A percentile compares a stretch with the other conserved stretches of the same genome.
Evolutionary conservation across 768 basidiomycete species (phyloP).

Genomic region (Rhodotorula taiwanensis): DNA sequence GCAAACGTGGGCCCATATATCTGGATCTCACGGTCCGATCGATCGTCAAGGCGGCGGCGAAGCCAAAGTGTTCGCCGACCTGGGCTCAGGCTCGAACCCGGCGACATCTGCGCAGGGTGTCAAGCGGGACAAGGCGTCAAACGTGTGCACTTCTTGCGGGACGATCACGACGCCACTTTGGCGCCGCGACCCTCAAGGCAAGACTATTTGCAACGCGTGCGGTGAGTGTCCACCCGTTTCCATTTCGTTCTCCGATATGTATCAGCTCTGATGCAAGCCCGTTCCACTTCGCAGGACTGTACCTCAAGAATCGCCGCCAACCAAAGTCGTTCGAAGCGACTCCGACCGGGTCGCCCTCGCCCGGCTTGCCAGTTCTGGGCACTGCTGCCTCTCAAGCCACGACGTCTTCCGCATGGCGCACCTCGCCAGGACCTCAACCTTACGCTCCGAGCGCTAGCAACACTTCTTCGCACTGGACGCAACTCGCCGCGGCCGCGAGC

Average conservation of each 20-base stretch:
- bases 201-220: conserved; percentile 81
- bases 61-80: too few species aligned
- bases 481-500: not conserved
- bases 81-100: too few species aligned
- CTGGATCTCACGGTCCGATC: too few species aligned
- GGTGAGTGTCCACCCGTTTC: conserved; percentile 54
- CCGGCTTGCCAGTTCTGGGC: not conserved
- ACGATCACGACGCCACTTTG: conserved; percentile 74
- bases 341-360: not conserved
- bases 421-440: not conserved
- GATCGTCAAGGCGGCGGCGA: too few species aligned
- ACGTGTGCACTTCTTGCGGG: conserved; percentile 69
- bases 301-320: conserved; percentile 74
- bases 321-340: conserved; percentile 41
- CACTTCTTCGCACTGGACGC: conserved; percentile 2
- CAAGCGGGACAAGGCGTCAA: conserved; percentile 14
- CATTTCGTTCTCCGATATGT: too few species aligned
- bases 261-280: conserved; percentile 37
- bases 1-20: too few species aligned
- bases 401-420: not conserved
- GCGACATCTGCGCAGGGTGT: too few species aligned
- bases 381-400: not conserved
- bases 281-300: conserved; percentile 58
- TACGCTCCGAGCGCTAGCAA: not conserved
- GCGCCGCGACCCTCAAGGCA: conserved; percentile 73